Percentiles rank a stretch among this genome's conserved stretches.
Conservation (phyloP, 768 basidiomycete genomes). For the Crepidotus variabilis region DNA sequence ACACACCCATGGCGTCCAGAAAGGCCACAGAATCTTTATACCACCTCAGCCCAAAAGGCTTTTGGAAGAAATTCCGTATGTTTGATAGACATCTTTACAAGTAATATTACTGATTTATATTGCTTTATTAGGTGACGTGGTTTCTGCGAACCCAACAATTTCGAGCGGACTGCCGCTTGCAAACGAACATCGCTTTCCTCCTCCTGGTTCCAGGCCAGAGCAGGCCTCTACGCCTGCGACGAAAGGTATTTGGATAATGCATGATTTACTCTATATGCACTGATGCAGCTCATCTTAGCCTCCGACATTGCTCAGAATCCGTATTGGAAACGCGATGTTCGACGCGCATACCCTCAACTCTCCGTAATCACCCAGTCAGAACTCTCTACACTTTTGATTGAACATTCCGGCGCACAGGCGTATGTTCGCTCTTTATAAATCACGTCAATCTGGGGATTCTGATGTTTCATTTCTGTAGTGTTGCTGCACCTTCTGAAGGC, state of each 20-base stretch:
- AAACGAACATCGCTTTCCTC: constrained; percentile 72
- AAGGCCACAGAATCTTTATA: constrained; percentile 86
- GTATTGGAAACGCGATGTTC: constrained; percentile 96
- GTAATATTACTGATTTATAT: neutral
- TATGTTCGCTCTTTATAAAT: constrained; percentile 41
- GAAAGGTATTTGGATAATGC: constrained; percentile 51
- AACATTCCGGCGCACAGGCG: constrained; percentile 66
- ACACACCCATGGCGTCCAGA: constrained; percentile 60
- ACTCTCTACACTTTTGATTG: constrained; percentile 74
- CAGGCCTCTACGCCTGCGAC: constrained; percentile 85
- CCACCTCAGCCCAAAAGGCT: constrained; percentile 84
- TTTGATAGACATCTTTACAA: constrained; percentile 9
- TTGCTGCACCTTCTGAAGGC: constrained; percentile 47
- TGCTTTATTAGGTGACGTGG: constrained; percentile 62
- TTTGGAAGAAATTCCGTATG: constrained; percentile 96
- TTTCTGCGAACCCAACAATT: constrained; percentile 86
- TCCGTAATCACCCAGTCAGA: constrained; percentile 85
- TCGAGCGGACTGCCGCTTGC: constrained; percentile 85
- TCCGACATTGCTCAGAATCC: constrained; percentile 87
- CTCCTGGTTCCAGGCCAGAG: constrained; percentile 86
- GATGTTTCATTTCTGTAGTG: constrained; percentile 27
- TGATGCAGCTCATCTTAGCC: constrained; percentile 35
- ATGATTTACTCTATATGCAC: neutral
- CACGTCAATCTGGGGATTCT: neutral
- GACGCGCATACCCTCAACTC: constrained; percentile 87